A percentile compares a stretch with the other conserved stretches of the same genome.
Conservation (phyloP, 345 rosid species). For the Eucalyptus regnans region DNA sequence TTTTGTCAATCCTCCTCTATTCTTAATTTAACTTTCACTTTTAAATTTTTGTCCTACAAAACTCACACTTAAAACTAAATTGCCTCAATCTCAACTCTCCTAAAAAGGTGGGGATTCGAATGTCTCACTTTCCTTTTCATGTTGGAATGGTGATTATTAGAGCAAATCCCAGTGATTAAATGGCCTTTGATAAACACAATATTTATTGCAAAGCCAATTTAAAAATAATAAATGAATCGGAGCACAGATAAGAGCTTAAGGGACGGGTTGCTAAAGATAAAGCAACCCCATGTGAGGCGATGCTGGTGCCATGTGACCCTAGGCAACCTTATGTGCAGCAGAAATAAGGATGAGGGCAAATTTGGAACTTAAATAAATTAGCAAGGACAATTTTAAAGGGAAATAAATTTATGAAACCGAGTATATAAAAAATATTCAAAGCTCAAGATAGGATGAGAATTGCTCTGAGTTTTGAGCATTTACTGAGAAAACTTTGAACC, state of each 20-base stretch:
- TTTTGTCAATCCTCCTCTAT: accelerated
- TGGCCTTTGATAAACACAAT: no score
- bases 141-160: accelerated
- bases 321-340: no score
- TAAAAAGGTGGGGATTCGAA: accelerated
- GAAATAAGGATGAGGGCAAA: neutral
- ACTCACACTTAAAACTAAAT: accelerated
- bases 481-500: neutral
- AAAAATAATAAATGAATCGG: neutral
- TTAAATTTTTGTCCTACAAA: accelerated
- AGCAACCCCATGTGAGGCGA: neutral
- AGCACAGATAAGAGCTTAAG: accelerated
- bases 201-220: no score
- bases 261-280: neutral
- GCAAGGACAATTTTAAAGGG: neutral
- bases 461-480: neutral
- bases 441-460: neutral
- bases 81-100: accelerated
- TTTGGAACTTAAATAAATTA: neutral
- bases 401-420: no score
- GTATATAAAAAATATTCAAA: no score
- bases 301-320: accelerated
- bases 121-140: accelerated
- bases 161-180: no score
- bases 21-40: accelerated